phyloP scores from a whole-genome alignment of 1,284 basidiomycete species.

The Rhodofomes roseus region DNA sequence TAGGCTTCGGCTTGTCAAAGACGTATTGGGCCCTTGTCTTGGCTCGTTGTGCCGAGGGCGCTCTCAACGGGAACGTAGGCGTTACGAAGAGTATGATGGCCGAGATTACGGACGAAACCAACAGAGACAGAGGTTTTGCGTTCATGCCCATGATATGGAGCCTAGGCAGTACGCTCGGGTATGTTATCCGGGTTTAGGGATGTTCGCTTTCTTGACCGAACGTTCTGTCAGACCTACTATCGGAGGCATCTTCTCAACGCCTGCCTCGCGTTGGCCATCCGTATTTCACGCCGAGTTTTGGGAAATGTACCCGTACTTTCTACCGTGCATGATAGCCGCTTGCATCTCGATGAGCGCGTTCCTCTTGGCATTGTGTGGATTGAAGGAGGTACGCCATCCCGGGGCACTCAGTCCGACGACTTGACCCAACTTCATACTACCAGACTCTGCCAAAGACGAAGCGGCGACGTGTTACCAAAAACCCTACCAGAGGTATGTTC shows the following conservation, averaged over 20 bases:
- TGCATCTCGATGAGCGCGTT: slow-evolving; percentile 47
- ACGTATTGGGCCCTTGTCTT: slow-evolving; percentile 55
- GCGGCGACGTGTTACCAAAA: neutral
- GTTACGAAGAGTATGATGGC: slow-evolving; percentile 68
- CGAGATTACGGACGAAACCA: slow-evolving; percentile 67
- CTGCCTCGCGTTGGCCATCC: slow-evolving; percentile 55
- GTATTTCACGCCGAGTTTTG: slow-evolving; percentile 61
- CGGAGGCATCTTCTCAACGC: slow-evolving; percentile 62
- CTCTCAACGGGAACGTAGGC: slow-evolving; percentile 56
- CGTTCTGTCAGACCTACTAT: slow-evolving; percentile 50
- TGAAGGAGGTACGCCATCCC: slow-evolving; percentile 49
- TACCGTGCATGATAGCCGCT: slow-evolving; percentile 61
- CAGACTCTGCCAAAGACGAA: slow-evolving; percentile 6
- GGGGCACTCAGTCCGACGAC: neutral
- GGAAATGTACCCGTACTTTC: slow-evolving; percentile 63
- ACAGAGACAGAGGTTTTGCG: slow-evolving; percentile 59
- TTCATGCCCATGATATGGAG: slow-evolving; percentile 59
- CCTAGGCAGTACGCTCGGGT: slow-evolving; percentile 40
- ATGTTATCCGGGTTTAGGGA: slow-evolving; percentile 6
- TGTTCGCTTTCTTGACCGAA: neutral
- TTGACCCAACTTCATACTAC: too few species aligned
- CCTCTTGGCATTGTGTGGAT: slow-evolving; percentile 42
- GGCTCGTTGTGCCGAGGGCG: slow-evolving; percentile 45
- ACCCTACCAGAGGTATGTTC: too few species aligned
- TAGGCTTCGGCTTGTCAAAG: slow-evolving; percentile 62